Base-by-base conservation (phyloP, 768 basidiomycete species). In the Calocera viscosa region DNA sequence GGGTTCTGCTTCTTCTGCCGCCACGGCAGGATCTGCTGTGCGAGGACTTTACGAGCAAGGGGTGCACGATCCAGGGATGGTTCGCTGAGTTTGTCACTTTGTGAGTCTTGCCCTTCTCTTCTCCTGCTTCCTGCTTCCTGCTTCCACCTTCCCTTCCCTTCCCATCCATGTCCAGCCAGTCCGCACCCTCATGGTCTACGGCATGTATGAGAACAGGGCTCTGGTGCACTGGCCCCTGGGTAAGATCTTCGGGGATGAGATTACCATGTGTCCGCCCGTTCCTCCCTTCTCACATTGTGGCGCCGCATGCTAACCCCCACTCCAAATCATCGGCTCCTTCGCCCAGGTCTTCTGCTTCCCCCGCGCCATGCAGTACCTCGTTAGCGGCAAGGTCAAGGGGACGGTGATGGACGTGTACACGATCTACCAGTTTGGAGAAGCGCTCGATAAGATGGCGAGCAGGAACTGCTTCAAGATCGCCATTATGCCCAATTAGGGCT, bases 311-410 rank as follows among this genome's bases (percentile, higher is more conserved):
- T n/a, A n/a, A n/a, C n/a, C n/a, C n/a, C n/a, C n/a, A n/a, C n/a
- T n/a, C n/a, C 24, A 41, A 89, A 92, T 93, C 71, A 90, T 93
- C 68, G 91, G 91, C 14, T 94, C 91, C 0, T 94, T 93, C 79
- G 88, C 91, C 5, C 92, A 94, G 70, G 86, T 86, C 0, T 86
- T 80, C 77, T 93, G 91, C 76, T 94, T 95, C 86, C 90, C 91
- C 47, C 86, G 92, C 5, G 91, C 92, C 1, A 85, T 95, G 38
- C 89, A 86, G 14, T 94, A 94, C 75, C 84, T 95, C 24, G 92
- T 94, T 71, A 84, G 85, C 69, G 89, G 90, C 7, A 93, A 91
- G 77, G 80, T 94, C 28, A 86, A 87, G 74, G 89, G 88, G n/a
- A 89, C 91, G 80, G 87, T 83, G 38, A 86, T 86, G 14, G 81